Evolutionary conservation across 2,329 filamentous ascomycete genomes (phyloP).

Genomic region (Trichoderma cornu-damae): DNA sequence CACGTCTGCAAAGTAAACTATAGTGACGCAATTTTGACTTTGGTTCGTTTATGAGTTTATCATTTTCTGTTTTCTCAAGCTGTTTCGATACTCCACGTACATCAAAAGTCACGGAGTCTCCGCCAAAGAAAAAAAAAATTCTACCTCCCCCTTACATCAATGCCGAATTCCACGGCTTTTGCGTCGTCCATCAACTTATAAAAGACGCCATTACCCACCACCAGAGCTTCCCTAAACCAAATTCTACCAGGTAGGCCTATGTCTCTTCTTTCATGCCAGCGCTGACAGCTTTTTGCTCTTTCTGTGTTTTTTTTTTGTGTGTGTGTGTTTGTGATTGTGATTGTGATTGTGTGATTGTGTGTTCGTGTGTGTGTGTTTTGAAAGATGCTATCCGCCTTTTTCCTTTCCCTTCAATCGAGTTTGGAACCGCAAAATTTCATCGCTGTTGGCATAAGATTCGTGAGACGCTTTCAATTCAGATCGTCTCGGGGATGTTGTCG

Average conservation of each 20-base stretch:
- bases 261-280: constrained; percentile 7
- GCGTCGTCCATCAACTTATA: constrained; percentile 8
- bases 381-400: constrained; percentile 1
- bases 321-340: too few species aligned
- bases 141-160: background rate
- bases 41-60: background rate
- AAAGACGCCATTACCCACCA: constrained; percentile 14
- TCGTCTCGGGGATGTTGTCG: constrained; percentile 57
- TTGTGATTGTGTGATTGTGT: too few species aligned
- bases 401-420: constrained; percentile 6
- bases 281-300: background rate
- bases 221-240: constrained; percentile 15
- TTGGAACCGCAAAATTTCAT: background rate
- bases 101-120: background rate
- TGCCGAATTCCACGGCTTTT: constrained; percentile 14
- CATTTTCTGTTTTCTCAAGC: background rate
- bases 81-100: background rate
- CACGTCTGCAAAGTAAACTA: background rate
- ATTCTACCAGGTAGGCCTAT: constrained; percentile 16
- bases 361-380: too few species aligned
- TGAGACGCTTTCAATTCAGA: constrained; percentile 31
- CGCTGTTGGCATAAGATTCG: constrained; percentile 10
- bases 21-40: background rate
- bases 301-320: too few species aligned
- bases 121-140: too few species aligned